Evolutionary conservation across 495 filamentous ascomycete species (phyloP).

Genomic region (Talaromyces liani): DNA sequence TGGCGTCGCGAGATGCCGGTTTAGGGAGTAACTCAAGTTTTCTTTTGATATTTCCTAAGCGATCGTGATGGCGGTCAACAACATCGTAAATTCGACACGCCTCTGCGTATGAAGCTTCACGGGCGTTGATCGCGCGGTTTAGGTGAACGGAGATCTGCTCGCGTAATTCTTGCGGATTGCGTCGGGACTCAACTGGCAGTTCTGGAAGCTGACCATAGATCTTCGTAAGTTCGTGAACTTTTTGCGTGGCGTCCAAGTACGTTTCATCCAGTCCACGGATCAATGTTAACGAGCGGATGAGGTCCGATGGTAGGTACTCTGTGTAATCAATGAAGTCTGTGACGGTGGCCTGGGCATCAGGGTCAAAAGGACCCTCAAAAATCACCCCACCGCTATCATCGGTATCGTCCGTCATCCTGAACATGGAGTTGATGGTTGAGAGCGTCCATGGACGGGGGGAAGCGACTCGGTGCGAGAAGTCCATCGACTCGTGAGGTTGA

Average conservation of each 20-base stretch:
- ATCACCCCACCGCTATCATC: constrained; percentile 41
- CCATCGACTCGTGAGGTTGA: background rate
- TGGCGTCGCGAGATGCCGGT: constrained; percentile 62
- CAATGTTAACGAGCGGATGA: constrained; percentile 81
- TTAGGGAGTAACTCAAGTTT: constrained; percentile 75
- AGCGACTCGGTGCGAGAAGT: background rate
- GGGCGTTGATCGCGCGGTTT: constrained; percentile 64
- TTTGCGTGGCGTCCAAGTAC: constrained; percentile 56
- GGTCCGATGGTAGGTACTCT: constrained; percentile 91
- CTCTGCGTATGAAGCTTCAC: constrained; percentile 74
- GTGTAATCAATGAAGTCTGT: constrained; percentile 96
- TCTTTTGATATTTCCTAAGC: constrained; percentile 65
- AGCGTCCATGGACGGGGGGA: background rate
- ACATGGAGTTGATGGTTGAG: background rate
- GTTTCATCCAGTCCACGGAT: constrained; percentile 74
- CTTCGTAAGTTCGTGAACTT: constrained; percentile 65
- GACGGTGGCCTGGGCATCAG: constrained; percentile 88
- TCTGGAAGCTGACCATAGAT: constrained; percentile 65
- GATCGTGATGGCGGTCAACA: constrained; percentile 69
- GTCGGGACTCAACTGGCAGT: constrained; percentile 45
- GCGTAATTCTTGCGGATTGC: constrained; percentile 55
- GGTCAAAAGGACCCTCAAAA: constrained; percentile 54
- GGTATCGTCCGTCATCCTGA: constrained; percentile 26
- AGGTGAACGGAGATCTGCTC: constrained; percentile 68
- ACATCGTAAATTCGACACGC: constrained; percentile 72